These are phyloP conservation scores for Wallacemonas rigidus DNA, from an alignment of 208 protist genomes.

Conservation along the genomic window DNA sequence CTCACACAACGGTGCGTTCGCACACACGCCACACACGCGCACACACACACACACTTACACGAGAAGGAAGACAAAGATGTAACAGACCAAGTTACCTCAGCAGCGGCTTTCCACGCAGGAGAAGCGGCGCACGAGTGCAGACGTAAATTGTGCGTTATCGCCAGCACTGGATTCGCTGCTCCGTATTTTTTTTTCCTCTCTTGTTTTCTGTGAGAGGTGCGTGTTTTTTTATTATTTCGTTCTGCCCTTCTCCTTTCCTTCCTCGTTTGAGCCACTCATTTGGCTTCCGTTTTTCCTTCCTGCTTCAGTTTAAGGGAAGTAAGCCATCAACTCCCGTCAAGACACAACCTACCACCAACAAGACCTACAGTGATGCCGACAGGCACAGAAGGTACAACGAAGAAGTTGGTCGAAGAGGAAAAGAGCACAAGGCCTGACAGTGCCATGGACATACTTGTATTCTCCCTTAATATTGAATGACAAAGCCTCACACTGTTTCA, in stretches of 20 bases:
- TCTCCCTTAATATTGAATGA: no score
- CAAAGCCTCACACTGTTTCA: no score
- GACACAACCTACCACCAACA: neutral
- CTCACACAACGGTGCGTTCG: neutral
- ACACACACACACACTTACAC: slow-evolving; percentile 17
- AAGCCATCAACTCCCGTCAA: neutral
- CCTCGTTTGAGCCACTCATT: neutral
- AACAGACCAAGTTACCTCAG: no score
- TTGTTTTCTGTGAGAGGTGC: neutral
- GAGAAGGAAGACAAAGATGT: slow-evolving; percentile 1
- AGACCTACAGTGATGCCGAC: neutral
- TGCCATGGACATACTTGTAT: no score
- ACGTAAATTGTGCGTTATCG: no score
- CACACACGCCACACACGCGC: slow-evolving; percentile 13
- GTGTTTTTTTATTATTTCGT: neutral
- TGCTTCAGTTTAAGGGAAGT: neutral
- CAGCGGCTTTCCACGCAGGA: no score
- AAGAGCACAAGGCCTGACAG: no score
- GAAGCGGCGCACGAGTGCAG: no score
- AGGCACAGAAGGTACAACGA: neutral
- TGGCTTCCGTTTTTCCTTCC: neutral
- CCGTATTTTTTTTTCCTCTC: neutral
- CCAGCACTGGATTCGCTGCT: no score
- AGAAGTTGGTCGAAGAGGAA: no score
- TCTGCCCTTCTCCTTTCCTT: neutral